Conservation (phyloP, 1,284 basidiomycete genomes). For the Mixia osmundae region DNA sequence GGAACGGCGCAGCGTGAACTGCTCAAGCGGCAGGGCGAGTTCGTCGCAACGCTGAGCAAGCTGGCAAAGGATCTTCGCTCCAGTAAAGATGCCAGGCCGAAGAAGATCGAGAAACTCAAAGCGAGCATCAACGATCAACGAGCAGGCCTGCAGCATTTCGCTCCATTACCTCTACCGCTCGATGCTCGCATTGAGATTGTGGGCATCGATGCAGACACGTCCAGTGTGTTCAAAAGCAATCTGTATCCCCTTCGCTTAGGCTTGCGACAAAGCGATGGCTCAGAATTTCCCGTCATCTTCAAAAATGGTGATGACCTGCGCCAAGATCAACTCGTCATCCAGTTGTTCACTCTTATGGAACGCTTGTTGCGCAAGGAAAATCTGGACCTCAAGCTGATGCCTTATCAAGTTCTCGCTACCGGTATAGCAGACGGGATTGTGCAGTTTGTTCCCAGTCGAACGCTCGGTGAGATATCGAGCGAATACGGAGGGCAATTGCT, state of each 20-base stretch:
- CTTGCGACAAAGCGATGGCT: conserved; percentile 41
- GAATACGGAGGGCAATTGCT: conserved; percentile 66
- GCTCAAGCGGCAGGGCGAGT: conserved; percentile 58
- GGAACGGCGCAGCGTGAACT: conserved; percentile 54
- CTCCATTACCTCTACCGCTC: conserved; percentile 55
- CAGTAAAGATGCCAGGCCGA: conserved; percentile 77
- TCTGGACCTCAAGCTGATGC: conserved; percentile 71
- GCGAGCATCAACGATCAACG: conserved; percentile 61
- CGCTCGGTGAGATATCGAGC: conserved; percentile 74
- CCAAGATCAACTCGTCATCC: conserved; percentile 91
- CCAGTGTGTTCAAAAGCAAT: conserved; percentile 92
- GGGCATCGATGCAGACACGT: conserved; percentile 71
- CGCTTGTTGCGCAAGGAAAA: conserved; percentile 80
- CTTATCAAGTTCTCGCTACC: conserved; percentile 85
- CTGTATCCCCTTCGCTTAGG: conserved; percentile 75
- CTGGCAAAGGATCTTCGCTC: conserved; percentile 64
- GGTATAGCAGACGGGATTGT: conserved; percentile 82
- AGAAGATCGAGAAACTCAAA: conserved; percentile 88
- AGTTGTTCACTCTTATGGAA: conserved; percentile 95
- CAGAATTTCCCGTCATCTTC: conserved; percentile 57
- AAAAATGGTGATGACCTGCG: conserved; percentile 97
- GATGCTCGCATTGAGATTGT: conserved; percentile 60
- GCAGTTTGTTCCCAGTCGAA: conserved; percentile 87
- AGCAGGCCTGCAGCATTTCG: conserved; percentile 46
- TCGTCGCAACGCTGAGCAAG: conserved; percentile 58